Evolutionary conservation across 805 yeast genomes (phyloP), one percentile per base, ranked within the genome.

Genomic region (Metschnikowia matae): DNA sequence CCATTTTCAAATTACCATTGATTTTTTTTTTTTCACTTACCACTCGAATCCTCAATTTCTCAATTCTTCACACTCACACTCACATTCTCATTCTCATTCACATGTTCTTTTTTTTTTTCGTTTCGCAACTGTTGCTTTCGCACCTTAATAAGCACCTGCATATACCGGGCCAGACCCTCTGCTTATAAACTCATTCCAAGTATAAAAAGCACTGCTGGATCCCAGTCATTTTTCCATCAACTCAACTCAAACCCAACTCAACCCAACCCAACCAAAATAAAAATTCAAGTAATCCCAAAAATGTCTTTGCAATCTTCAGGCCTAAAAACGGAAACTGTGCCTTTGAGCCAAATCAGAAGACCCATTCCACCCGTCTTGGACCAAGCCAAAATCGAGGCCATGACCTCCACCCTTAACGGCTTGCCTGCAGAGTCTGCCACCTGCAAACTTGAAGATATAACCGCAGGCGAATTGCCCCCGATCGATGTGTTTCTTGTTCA

Each of bases 281-380:
- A 18, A 18, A 3, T 2, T 8, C 3, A 26, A 26, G 8, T 8
- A 8, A 26, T 26, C 29, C 23, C 6, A 26, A 26, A 26, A 18
- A 53, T 53, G 56, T 53, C 56, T 6, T 21, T 53, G 14, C 96
- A 88, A 70, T 77, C 91, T 7, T 71, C 81, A 6, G 70, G 73
- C 38, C 62, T 84, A 7, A 79, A 77, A 51, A 73, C 79, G 10
- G 76, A 80, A 11, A 81, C 78, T 48, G 73, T 89, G 8, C 95
- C 96, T 2, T 69, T 89, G 18, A 66, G 73, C 3, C 77, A 82
- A 53, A 89, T 89, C 55, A 75, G 80, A 46, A 74, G 96, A 53
- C 96, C 96, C 8, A 89, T 89, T 31, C 85, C 90, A 23, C 96
- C 96, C 0, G 95, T 87, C 1, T 70, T 89, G 29, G 96, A 89